A percentile compares a stretch with the other conserved stretches of the same genome.
Conservation (phyloP, 202 grass and related monocot genomes). For the Dendrocalamus latiflorus region DNA sequence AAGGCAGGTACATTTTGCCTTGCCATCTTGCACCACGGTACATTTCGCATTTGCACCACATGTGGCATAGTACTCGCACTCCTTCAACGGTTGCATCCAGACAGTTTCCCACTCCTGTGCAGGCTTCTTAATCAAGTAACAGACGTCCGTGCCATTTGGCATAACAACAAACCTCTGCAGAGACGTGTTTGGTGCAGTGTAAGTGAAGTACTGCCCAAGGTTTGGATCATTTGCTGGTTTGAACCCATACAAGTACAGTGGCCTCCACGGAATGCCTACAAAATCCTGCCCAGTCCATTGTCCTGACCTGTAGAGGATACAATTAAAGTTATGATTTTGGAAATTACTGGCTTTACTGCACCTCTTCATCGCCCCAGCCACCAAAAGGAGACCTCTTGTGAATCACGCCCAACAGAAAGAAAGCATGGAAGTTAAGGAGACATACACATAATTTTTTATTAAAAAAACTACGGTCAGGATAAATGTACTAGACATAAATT, state of each 20-base stretch:
- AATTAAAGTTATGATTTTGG: slow-evolving; percentile 24
- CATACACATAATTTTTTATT: neutral
- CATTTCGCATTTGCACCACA: slow-evolving; percentile 67
- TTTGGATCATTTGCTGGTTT: slow-evolving; percentile 18
- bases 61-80: slow-evolving; percentile 54
- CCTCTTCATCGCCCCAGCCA: neutral
- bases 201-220: slow-evolving; percentile 54
- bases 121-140: slow-evolving; percentile 37
- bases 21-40: slow-evolving; percentile 23
- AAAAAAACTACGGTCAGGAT: neutral
- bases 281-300: slow-evolving; percentile 63
- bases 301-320: slow-evolving; percentile 40
- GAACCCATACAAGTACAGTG: slow-evolving; percentile 61
- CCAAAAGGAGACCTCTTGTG: neutral
- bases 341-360: neutral
- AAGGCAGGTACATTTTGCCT: slow-evolving; percentile 56
- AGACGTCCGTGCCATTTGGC: slow-evolving; percentile 53
- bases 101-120: slow-evolving; percentile 50
- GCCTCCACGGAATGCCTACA: slow-evolving; percentile 65
- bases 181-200: slow-evolving; percentile 55
- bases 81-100: slow-evolving; percentile 65
- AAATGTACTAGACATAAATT: neutral
- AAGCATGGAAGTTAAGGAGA: neutral
- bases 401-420: neutral
- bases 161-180: slow-evolving; percentile 66